These are phyloP conservation scores for Didymella pinodella DNA, from an alignment of 2,329 filamentous ascomycete species.

Conservation along the genomic window DNA sequence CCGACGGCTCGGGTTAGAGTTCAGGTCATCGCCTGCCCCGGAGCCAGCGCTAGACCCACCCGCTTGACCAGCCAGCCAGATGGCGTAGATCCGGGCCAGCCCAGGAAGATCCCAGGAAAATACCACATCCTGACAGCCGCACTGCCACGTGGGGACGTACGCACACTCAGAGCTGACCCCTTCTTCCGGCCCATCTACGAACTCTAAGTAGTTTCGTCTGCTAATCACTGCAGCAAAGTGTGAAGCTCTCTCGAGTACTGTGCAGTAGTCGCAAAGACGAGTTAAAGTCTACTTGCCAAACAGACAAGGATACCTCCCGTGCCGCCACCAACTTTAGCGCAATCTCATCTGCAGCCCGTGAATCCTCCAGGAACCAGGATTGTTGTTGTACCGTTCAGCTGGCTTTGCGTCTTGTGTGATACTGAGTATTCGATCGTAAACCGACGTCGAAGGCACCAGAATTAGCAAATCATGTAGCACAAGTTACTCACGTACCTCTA, in stretches of 20 bases:
- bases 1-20: constrained; percentile 25
- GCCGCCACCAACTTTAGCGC: constrained; percentile 17
- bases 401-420: constrained; percentile 15
- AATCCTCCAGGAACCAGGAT: constrained; percentile 16
- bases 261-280: neutral
- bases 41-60: constrained; percentile 24
- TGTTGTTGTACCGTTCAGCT: constrained; percentile 14
- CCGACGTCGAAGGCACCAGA: neutral
- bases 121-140: constrained; percentile 11
- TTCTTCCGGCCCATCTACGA: neutral
- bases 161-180: constrained; percentile 5
- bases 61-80: constrained; percentile 16
- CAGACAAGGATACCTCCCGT: constrained; percentile 14
- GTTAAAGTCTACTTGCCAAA: constrained; percentile 1
- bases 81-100: constrained; percentile 15
- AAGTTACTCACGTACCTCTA: neutral
- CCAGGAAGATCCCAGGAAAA: constrained; percentile 25
- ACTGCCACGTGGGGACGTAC: constrained; percentile 18
- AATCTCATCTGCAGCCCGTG: constrained; percentile 11
- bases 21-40: constrained; percentile 32
- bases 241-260: neutral
- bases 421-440: constrained; percentile 1
- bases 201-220: neutral
- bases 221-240: neutral
- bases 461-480: constrained; percentile 1